Percentiles rank a stretch among this genome's conserved stretches.
Conservation (phyloP, 2,329 filamentous ascomycete genomes). For the Fusarium xylarioides region DNA sequence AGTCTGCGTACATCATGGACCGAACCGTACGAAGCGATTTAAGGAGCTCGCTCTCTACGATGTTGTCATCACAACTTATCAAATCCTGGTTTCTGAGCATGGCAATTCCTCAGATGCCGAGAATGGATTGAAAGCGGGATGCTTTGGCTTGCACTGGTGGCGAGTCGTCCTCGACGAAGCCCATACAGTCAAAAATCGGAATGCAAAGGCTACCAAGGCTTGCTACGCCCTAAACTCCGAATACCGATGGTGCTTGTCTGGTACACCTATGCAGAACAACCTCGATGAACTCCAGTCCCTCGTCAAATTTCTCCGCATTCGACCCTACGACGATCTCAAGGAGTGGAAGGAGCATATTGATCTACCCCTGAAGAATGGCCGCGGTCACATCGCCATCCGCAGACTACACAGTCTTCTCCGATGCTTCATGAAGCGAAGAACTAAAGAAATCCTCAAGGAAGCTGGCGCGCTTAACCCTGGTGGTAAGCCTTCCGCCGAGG, state of each 20-base stretch:
- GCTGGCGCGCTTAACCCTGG: slow-evolving; percentile 83
- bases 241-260: slow-evolving; percentile 95
- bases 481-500: slow-evolving; percentile 66
- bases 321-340: slow-evolving; percentile 85
- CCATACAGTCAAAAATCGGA: slow-evolving; percentile 98
- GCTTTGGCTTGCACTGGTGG: slow-evolving; percentile 94
- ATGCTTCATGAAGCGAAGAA: slow-evolving; percentile 98
- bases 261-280: slow-evolving; percentile 98
- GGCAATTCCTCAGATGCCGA: slow-evolving; percentile 70
- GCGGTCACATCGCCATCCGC: slow-evolving; percentile 87
- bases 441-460: slow-evolving; percentile 94
- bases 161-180: slow-evolving; percentile 95
- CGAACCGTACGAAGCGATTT: slow-evolving; percentile 80
- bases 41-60: slow-evolving; percentile 85
- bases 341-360: slow-evolving; percentile 95
- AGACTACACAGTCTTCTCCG: slow-evolving; percentile 85
- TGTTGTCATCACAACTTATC: slow-evolving; percentile 96
- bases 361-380: slow-evolving; percentile 86
- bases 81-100: slow-evolving; percentile 92
- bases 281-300: slow-evolving; percentile 95
- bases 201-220: slow-evolving; percentile 93
- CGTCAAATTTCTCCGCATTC: slow-evolving; percentile 90
- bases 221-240: slow-evolving; percentile 85
- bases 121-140: slow-evolving; percentile 76
- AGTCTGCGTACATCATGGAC: slow-evolving; percentile 91